These are phyloP conservation scores for Zhuliangozyma parablackwelliae DNA, from an alignment of 1,139 yeast genomes.

Conservation along the genomic window DNA sequence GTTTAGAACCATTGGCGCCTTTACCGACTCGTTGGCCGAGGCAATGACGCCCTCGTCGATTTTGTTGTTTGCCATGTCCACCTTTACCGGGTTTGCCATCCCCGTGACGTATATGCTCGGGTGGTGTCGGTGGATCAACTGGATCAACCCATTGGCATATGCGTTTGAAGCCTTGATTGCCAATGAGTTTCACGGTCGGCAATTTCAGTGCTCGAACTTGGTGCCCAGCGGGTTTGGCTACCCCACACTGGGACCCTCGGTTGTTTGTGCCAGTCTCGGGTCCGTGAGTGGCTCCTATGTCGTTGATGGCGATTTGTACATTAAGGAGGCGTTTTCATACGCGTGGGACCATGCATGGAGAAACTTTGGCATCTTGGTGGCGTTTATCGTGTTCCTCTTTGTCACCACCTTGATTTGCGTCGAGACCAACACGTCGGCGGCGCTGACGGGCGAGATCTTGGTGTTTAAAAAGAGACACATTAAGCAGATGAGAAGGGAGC, in stretches of 20 bases:
- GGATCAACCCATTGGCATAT: constrained; percentile 53
- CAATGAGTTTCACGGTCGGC: constrained; percentile 49
- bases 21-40: constrained; percentile 48
- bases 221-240: constrained; percentile 51
- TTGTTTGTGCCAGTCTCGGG: constrained; percentile 65
- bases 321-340: constrained; percentile 47
- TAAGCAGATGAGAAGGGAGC: constrained; percentile 52
- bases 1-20: constrained; percentile 57
- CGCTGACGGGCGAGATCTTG: constrained; percentile 80
- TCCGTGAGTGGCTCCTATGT: constrained; percentile 49
- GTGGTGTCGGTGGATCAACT: constrained; percentile 61
- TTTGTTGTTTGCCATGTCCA: constrained; percentile 45
- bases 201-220: constrained; percentile 43
- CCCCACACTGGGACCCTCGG: neutral
- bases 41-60: constrained; percentile 63
- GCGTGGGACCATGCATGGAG: constrained; percentile 71
- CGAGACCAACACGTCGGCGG: constrained; percentile 68
- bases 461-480: constrained; percentile 38
- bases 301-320: constrained; percentile 58
- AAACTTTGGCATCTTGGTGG: constrained; percentile 69
- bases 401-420: constrained; percentile 37
- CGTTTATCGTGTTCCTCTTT: constrained; percentile 53
- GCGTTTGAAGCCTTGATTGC: constrained; percentile 53
- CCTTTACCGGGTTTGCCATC: constrained; percentile 57
- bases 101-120: constrained; percentile 56